These are phyloP conservation scores for Irpex sp. DNA, from an alignment of 1,284 basidiomycete genomes.

Conservation along the genomic window DNA sequence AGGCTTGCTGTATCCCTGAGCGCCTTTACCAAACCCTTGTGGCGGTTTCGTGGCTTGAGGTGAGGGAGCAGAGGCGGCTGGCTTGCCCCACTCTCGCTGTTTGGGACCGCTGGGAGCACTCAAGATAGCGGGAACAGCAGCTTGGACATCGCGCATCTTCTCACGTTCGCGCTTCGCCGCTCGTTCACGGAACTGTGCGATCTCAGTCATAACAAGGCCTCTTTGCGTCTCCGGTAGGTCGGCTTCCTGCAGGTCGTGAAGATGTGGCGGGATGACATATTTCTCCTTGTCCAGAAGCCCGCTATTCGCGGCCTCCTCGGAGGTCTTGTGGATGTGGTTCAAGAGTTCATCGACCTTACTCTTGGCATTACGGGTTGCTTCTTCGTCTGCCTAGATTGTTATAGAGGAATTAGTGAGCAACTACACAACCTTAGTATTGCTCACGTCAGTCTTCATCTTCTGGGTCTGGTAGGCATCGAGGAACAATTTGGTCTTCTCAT, in stretches of 20 bases:
- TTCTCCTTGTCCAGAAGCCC: slow-evolving; percentile 70
- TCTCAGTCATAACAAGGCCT: slow-evolving; percentile 89
- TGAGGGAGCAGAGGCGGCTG: slow-evolving; percentile 29
- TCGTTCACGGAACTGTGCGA: slow-evolving; percentile 87
- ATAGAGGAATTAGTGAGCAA: background rate
- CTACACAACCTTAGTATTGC: slow-evolving; percentile 23
- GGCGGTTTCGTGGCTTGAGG: slow-evolving; percentile 20
- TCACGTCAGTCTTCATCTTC: slow-evolving; percentile 75
- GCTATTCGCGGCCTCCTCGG: slow-evolving; percentile 60
- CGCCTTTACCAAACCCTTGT: slow-evolving; percentile 55
- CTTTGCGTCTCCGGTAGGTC: slow-evolving; percentile 95
- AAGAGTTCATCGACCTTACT: slow-evolving; percentile 51
- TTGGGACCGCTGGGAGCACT: slow-evolving; percentile 65
- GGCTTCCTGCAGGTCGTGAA: slow-evolving; percentile 91
- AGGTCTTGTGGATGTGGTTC: slow-evolving; percentile 53
- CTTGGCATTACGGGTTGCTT: slow-evolving; percentile 47
- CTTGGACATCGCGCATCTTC: slow-evolving; percentile 70
- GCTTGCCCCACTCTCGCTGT: slow-evolving; percentile 70
- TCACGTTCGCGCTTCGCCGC: slow-evolving; percentile 84
- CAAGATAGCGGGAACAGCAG: slow-evolving; percentile 41
- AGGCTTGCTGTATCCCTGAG: slow-evolving; percentile 72
- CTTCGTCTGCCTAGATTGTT: slow-evolving; percentile 42
- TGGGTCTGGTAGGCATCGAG: slow-evolving; percentile 80
- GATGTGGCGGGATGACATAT: slow-evolving; percentile 88
- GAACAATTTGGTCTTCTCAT: slow-evolving; percentile 87